Conservation (phyloP, 352 stramenopile genomes). For the Aphanomyces euteiches region DNA sequence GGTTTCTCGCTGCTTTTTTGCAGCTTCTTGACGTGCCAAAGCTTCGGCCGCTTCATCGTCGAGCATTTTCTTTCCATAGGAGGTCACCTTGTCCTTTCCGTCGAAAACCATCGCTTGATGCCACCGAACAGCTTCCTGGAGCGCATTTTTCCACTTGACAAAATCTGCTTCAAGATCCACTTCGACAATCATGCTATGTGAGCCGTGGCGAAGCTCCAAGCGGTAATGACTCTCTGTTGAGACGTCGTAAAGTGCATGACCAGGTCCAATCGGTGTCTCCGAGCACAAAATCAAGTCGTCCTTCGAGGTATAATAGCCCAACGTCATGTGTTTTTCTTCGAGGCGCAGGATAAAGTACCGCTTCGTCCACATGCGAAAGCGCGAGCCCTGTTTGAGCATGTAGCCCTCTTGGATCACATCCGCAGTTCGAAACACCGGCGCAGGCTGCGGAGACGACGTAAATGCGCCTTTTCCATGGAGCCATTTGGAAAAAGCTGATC, state of each 20-base stretch:
- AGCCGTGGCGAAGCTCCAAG: conserved; percentile 64
- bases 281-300: conserved; percentile 74
- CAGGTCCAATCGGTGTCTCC: conserved; percentile 75
- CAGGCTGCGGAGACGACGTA: conserved; percentile 41
- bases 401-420: conserved; percentile 85
- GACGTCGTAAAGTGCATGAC: conserved; percentile 49
- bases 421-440: conserved; percentile 70
- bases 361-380: conserved; percentile 75
- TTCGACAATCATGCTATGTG: conserved; percentile 69
- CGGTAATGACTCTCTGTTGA: conserved; percentile 53
- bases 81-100: conserved; percentile 55
- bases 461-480: conserved; percentile 66
- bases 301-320: conserved; percentile 83
- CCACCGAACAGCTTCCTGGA: conserved; percentile 82
- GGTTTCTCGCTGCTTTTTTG: conserved; percentile 73
- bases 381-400: conserved; percentile 75
- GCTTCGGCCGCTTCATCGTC: conserved; percentile 73
- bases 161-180: conserved; percentile 59
- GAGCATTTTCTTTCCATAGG: conserved; percentile 70
- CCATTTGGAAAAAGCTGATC: conserved; percentile 82
- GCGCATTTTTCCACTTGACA: conserved; percentile 56
- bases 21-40: conserved; percentile 57
- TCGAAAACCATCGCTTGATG: conserved; percentile 86
- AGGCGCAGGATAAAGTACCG: conserved; percentile 84
- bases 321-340: conserved; percentile 84